A percentile compares a stretch with the other conserved stretches of the same genome.
These are phyloP conservation scores for Xylariaceae sp. DNA, from an alignment of 2,329 filamentous ascomycete genomes.

Conservation along the genomic window DNA sequence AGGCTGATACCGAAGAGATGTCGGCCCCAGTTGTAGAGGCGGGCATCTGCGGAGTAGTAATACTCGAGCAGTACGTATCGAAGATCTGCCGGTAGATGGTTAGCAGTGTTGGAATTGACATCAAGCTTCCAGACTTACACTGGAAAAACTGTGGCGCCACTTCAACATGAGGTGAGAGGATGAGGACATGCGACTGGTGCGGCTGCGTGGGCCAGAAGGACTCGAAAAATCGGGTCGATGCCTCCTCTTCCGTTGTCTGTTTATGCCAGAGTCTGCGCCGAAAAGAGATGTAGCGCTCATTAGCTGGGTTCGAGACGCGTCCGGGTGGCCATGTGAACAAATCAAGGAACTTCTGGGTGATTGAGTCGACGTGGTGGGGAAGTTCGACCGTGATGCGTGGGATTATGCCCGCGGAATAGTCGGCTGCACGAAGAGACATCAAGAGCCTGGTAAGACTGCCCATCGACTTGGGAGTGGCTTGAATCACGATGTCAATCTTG, in stretches of 20 bases:
- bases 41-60: conserved; percentile 56
- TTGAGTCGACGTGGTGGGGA: conserved; percentile 61
- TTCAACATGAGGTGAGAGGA: conserved; percentile 77
- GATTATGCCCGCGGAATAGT: conserved; percentile 63
- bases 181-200: conserved; percentile 66
- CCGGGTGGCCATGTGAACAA: conserved; percentile 63
- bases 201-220: conserved; percentile 75
- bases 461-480: conserved; percentile 64
- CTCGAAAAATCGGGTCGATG: conserved; percentile 72
- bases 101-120: neutral
- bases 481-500: conserved; percentile 76
- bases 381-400: conserved; percentile 83
- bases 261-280: conserved; percentile 65
- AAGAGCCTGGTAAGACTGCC: conserved; percentile 73
- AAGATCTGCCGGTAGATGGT: conserved; percentile 47
- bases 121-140: conserved; percentile 42
- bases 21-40: conserved; percentile 41
- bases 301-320: conserved; percentile 34
- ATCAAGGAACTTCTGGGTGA: conserved; percentile 58
- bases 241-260: conserved; percentile 60
- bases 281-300: conserved; percentile 58
- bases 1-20: conserved; percentile 75
- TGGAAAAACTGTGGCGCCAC: conserved; percentile 78
- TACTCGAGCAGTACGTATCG: conserved; percentile 75
- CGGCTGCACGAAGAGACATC: conserved; percentile 66